A percentile compares a stretch with the other conserved stretches of the same genome.
phyloP scores from a whole-genome alignment of 2,329 filamentous ascomycete species.

The Zymoseptoria ardabiliae region DNA sequence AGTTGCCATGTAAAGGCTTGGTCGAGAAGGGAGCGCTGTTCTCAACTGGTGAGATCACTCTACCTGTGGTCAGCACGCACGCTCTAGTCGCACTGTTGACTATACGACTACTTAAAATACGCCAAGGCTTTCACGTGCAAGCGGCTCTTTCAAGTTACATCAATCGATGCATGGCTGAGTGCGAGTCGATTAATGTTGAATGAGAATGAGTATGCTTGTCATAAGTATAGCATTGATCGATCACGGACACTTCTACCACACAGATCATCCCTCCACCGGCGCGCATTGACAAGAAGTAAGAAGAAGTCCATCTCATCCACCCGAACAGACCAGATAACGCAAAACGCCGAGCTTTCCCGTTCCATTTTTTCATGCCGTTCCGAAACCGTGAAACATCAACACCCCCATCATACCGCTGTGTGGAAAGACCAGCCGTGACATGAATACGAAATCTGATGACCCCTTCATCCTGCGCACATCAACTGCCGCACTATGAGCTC shows the following conservation, averaged over 20 bases:
- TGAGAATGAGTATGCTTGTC: background rate
- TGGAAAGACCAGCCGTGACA: background rate
- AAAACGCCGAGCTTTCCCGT: background rate
- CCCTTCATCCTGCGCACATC: background rate
- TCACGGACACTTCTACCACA: background rate
- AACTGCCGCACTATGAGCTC: conserved; percentile 12
- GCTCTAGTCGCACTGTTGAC: background rate
- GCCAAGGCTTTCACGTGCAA: background rate
- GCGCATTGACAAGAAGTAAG: background rate
- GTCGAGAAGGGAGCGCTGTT: background rate
- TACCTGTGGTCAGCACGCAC: too few species aligned
- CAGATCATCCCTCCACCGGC: background rate
- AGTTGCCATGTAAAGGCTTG: background rate
- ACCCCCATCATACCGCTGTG: conserved; percentile 1
- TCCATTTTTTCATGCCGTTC: background rate
- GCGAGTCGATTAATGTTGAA: background rate
- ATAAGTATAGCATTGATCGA: background rate
- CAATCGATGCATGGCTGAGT: background rate
- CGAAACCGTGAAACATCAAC: conserved; percentile 2
- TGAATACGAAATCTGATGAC: background rate
- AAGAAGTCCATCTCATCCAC: background rate
- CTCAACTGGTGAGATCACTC: too few species aligned
- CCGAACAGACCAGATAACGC: background rate
- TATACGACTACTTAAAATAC: background rate
- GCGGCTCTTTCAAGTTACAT: background rate